Percentiles rank a stretch among this genome's conserved stretches.
Evolutionary conservation across 2,329 filamentous ascomycete genomes (phyloP).

Genomic region (Cordyceps fumosorosea): DNA sequence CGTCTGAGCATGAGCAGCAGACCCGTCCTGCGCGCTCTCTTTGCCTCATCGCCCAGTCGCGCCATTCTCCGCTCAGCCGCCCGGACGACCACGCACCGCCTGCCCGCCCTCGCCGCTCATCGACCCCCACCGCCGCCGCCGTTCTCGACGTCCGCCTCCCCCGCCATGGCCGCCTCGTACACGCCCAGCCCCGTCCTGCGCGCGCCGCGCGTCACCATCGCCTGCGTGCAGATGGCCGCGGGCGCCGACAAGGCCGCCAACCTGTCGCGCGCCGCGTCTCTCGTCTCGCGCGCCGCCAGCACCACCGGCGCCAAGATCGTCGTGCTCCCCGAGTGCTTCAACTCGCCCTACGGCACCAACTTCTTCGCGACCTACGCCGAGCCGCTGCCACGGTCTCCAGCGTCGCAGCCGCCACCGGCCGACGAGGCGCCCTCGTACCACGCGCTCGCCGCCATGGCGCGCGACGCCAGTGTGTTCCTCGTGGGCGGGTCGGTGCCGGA

Average conservation of each 20-base stretch:
- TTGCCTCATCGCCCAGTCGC: neutral
- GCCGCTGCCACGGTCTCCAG: constrained; percentile 70
- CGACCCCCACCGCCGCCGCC: neutral
- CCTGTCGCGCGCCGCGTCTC: constrained; percentile 70
- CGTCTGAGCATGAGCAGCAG: constrained; percentile 2
- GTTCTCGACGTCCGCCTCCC: neutral
- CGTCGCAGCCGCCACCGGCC: constrained; percentile 58
- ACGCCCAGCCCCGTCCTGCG: constrained; percentile 47
- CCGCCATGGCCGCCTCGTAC: constrained; percentile 9
- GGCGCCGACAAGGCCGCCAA: constrained; percentile 80
- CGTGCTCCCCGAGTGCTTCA: constrained; percentile 97
- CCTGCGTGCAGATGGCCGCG: constrained; percentile 73
- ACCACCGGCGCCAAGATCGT: constrained; percentile 70
- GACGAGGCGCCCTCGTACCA: constrained; percentile 77
- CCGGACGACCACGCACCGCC: neutral
- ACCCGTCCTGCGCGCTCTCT: neutral
- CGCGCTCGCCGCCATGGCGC: constrained; percentile 72
- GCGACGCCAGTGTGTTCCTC: constrained; percentile 71
- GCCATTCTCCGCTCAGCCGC: neutral
- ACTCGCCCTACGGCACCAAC: constrained; percentile 87
- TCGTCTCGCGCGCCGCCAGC: constrained; percentile 73
- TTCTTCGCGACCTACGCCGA: constrained; percentile 93
- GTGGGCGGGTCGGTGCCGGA: constrained; percentile 93
- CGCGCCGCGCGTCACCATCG: constrained; percentile 65
- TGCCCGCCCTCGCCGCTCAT: neutral